These are phyloP conservation scores for Alternaria sp. DNA, from an alignment of 2,329 filamentous ascomycete species.

Conservation along the genomic window DNA sequence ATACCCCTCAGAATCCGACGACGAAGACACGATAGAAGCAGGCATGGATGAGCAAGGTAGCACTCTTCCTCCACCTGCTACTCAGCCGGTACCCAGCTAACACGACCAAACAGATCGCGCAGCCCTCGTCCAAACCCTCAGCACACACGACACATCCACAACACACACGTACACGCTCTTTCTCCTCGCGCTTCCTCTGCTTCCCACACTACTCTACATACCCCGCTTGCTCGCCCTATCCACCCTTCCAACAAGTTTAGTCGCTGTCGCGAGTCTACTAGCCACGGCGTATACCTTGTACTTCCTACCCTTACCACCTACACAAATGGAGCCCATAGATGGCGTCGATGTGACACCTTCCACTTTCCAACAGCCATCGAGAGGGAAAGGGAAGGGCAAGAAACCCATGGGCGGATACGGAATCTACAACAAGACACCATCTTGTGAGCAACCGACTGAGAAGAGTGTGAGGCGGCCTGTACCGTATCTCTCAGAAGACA, in stretches of 20 bases:
- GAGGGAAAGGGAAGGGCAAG: conserved; percentile 26
- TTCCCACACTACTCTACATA: conserved; percentile 66
- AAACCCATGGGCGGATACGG: conserved; percentile 16
- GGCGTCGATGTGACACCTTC: conserved; percentile 10
- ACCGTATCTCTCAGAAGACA: conserved; percentile 33
- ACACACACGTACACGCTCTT: conserved; percentile 60
- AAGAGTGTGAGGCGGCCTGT: conserved; percentile 24
- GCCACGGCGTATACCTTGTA: conserved; percentile 70
- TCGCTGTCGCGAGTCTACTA: conserved; percentile 70
- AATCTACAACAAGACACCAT: conserved; percentile 11
- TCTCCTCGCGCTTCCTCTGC: conserved; percentile 69
- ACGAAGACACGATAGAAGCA: conserved; percentile 64
- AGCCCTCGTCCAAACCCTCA: conserved; percentile 36
- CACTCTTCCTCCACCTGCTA: conserved; percentile 4
- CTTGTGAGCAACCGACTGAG: conserved; percentile 15
- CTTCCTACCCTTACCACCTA: conserved; percentile 63
- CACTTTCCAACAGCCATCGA: not conserved
- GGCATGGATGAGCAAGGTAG: conserved; percentile 80
- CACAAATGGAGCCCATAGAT: conserved; percentile 44
- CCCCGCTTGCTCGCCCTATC: conserved; percentile 55
- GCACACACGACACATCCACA: conserved; percentile 49
- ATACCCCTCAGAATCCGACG: conserved; percentile 70
- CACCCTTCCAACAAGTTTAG: conserved; percentile 59
- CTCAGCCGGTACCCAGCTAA: not conserved
- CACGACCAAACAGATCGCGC: conserved; percentile 38